A percentile compares a stretch with the other conserved stretches of the same genome.
phyloP scores from a whole-genome alignment of 352 stramenopile species.

The Aphanomyces invadans region DNA sequence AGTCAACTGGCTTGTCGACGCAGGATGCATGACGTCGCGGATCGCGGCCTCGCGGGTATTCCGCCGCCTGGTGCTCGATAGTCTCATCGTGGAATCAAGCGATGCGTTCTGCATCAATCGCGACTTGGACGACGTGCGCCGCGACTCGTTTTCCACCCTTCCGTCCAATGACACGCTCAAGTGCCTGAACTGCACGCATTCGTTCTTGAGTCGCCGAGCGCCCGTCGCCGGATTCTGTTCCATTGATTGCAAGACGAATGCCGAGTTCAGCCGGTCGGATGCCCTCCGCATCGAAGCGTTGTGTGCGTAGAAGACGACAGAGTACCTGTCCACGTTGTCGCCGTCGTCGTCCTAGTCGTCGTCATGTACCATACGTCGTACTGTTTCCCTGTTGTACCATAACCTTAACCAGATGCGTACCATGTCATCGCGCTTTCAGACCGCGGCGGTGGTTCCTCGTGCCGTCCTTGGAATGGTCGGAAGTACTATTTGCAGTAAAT shows the following conservation, averaged over 20 bases:
- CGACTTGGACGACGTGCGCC: slow-evolving; percentile 50
- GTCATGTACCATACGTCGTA: slow-evolving; percentile 22
- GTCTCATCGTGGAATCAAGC: slow-evolving; percentile 53
- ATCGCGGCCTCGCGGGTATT: slow-evolving; percentile 48
- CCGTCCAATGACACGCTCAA: slow-evolving; percentile 69
- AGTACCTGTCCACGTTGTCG: neutral
- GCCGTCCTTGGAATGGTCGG: no score
- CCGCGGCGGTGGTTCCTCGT: no score
- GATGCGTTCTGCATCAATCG: slow-evolving; percentile 52
- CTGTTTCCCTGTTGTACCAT: slow-evolving; percentile 2
- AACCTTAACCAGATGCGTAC: neutral
- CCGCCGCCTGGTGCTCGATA: slow-evolving; percentile 51
- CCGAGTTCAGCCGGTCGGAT: slow-evolving; percentile 26
- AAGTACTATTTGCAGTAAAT: no score
- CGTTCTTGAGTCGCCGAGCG: slow-evolving; percentile 57
- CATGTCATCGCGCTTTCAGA: no score
- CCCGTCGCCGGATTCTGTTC: slow-evolving; percentile 67
- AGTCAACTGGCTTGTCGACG: slow-evolving; percentile 75
- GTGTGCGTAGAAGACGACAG: no score
- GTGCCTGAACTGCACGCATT: slow-evolving; percentile 72
- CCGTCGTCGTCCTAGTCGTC: neutral
- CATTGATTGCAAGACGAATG: slow-evolving; percentile 83
- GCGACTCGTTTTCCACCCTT: slow-evolving; percentile 54
- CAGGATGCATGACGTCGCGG: slow-evolving; percentile 51
- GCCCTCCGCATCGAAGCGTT: slow-evolving; percentile 4